Evolutionary conservation across 768 basidiomycete species (phyloP).

Genomic region (Mycena indigotica): DNA sequence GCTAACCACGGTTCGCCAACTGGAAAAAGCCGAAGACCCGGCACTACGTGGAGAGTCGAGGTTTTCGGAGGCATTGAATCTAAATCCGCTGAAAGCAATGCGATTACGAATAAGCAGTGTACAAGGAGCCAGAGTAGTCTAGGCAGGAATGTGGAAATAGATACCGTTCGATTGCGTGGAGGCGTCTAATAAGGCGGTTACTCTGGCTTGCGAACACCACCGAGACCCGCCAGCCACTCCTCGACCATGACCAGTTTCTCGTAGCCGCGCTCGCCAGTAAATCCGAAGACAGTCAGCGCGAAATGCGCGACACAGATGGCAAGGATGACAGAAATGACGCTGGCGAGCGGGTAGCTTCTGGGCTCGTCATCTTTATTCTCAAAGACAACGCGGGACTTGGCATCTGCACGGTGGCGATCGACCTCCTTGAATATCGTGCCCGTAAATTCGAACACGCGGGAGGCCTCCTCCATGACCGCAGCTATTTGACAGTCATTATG

Average conservation of each 20-base stretch:
- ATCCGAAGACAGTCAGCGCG: conserved; percentile 46
- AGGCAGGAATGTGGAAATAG: not conserved
- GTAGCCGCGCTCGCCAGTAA: conserved; percentile 48
- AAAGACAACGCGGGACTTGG: conserved; percentile 36
- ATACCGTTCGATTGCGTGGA: not conserved
- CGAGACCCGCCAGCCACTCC: conserved; percentile 38
- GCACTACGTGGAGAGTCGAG: too few species aligned
- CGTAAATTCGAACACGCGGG: conserved; percentile 51
- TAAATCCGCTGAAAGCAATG: too few species aligned
- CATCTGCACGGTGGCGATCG: conserved; percentile 21
- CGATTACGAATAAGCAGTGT: not conserved
- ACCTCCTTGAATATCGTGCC: conserved; percentile 47
- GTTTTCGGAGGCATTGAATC: too few species aligned
- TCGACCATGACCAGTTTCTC: conserved; percentile 46
- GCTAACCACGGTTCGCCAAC: too few species aligned
- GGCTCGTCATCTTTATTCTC: conserved; percentile 35
- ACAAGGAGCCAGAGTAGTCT: not conserved
- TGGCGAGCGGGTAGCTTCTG: conserved; percentile 24
- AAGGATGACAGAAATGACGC: conserved; percentile 25
- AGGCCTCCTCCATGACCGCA: conserved; percentile 51
- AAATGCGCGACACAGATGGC: conserved; percentile 54
- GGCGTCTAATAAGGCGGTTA: not conserved
- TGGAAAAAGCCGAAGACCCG: too few species aligned
- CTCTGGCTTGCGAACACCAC: not conserved
- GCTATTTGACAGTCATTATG: conserved; percentile 29